Evolutionary conservation across 78 protist species (phyloP), one percentile per base, ranked within the genome.

Genomic region (Ministeria vibrans): DNA sequence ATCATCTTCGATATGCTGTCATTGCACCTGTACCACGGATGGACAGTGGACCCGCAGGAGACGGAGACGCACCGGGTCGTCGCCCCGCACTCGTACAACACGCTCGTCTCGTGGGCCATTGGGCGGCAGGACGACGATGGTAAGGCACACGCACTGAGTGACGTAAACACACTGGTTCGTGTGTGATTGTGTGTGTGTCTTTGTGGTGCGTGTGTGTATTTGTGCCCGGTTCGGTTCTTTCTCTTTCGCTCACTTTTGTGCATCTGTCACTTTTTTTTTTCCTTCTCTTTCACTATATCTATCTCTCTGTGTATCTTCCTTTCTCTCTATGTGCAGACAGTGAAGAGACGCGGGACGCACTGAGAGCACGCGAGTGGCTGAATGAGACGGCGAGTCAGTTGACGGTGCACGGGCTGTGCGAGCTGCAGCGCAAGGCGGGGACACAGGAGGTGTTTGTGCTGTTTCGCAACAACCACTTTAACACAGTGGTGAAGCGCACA

Each of bases 381-480:
- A 49, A 49, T 15, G 55, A 49, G 15, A 20, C 55, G n/a, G n/a
- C 55, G 15, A 49, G n/a, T 20, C 71, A 63, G 13, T 30, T 63
- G 38, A 63, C 71, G 42, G 6, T 34, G 32, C 71, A 63, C 41
- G 71, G 71, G 20, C 9, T 63, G 1, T 4, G 32, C 3, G 71
- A 63, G 41, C 71, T 63, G 2, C 25, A 1, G n/a, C 18, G 32
- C 4, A 34, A 7, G 13, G 1, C 34, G 42, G 20, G 41, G 6
- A 34, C 71, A 7, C 25, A 32, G 25, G 32, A 63, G 41, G 43
- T 25, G 71, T 27, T 20, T 41, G 71, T 63, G 6, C 41, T 63
- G 4, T 63, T 63, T 11, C 71, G 71, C 2, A 63, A 63, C 71
- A 63, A 63, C 71, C 71, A 63, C 71, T 63, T 63, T 25, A 32